Evolutionary conservation across 1,284 basidiomycete genomes (phyloP).

Genomic region (Gastroboletus turbinatus): DNA sequence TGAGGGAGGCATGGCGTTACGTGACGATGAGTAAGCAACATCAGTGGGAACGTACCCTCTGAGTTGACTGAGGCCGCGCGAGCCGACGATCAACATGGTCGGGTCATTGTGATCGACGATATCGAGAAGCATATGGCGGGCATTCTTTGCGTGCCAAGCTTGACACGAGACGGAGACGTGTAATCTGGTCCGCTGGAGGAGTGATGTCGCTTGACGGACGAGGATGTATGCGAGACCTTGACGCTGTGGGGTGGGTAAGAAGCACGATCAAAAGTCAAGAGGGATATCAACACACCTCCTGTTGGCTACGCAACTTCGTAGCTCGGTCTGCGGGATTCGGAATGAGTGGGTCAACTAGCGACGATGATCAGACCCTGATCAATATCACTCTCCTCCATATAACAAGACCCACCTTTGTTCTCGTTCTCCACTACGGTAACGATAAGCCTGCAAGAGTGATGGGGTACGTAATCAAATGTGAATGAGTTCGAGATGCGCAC

Average conservation of each 20-base stretch:
- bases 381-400: background rate
- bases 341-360: conserved; percentile 74
- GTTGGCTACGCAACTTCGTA: conserved; percentile 79
- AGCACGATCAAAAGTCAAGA: background rate
- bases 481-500: conserved; percentile 35
- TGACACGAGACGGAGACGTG: conserved; percentile 89
- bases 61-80: conserved; percentile 84
- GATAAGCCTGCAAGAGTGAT: conserved; percentile 50
- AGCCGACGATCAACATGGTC: conserved; percentile 93
- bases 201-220: conserved; percentile 82
- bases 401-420: conserved; percentile 62
- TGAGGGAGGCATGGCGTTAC: background rate
- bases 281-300: conserved; percentile 60
- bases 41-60: conserved; percentile 65
- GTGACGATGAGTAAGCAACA: background rate
- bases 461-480: conserved; percentile 1
- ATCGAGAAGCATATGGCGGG: conserved; percentile 90
- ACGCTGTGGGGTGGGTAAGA: conserved; percentile 49
- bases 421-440: conserved; percentile 95
- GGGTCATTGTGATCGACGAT: conserved; percentile 91
- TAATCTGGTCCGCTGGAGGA: conserved; percentile 87
- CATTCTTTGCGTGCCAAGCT: conserved; percentile 94
- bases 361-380: conserved; percentile 1
- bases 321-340: conserved; percentile 70
- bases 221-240: conserved; percentile 88